A percentile compares a stretch with the other conserved stretches of the same genome.
Conservation (phyloP, 1,284 basidiomycete genomes). For the Heterobasidion parviporum region DNA sequence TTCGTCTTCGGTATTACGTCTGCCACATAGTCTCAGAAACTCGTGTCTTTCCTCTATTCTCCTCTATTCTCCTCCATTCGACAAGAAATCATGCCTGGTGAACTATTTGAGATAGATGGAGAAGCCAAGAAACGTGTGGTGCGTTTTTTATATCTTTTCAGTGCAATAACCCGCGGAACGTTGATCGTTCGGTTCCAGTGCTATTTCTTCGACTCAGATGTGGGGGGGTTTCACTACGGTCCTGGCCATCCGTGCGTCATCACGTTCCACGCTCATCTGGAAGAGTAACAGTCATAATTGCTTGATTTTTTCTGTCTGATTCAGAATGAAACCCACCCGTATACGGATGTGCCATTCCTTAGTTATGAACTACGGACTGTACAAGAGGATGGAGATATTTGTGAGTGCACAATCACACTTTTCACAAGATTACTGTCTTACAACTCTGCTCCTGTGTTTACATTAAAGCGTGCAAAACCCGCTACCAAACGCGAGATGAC, state of each 20-base stretch:
- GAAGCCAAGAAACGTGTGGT: slow-evolving; percentile 82
- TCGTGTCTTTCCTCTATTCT: neutral
- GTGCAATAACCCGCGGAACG: slow-evolving; percentile 2
- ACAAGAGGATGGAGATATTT: slow-evolving; percentile 97
- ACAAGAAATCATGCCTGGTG: slow-evolving; percentile 29
- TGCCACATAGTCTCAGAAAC: slow-evolving; percentile 1
- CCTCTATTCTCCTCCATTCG: neutral
- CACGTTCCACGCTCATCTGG: slow-evolving; percentile 1
- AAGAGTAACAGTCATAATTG: neutral
- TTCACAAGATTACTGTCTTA: neutral
- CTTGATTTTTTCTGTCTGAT: slow-evolving; percentile 3
- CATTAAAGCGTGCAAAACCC: slow-evolving; percentile 85
- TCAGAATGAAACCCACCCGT: slow-evolving; percentile 91
- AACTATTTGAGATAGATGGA: slow-evolving; percentile 64
- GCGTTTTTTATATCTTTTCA: slow-evolving; percentile 25
- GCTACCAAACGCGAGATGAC: slow-evolving; percentile 98
- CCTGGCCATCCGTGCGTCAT: slow-evolving; percentile 75
- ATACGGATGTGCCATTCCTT: slow-evolving; percentile 99
- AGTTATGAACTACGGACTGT: slow-evolving; percentile 98
- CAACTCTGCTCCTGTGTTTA: neutral
- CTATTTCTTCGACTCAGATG: slow-evolving; percentile 98
- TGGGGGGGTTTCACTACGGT: slow-evolving; percentile 98
- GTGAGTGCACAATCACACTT: slow-evolving; percentile 42
- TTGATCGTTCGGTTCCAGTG: slow-evolving; percentile 46
- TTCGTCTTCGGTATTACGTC: slow-evolving; percentile 6